A percentile compares a stretch with the other conserved stretches of the same genome.
Evolutionary conservation across 495 filamentous ascomycete species (phyloP).

Genomic region (Aspergillus avenaceus): DNA sequence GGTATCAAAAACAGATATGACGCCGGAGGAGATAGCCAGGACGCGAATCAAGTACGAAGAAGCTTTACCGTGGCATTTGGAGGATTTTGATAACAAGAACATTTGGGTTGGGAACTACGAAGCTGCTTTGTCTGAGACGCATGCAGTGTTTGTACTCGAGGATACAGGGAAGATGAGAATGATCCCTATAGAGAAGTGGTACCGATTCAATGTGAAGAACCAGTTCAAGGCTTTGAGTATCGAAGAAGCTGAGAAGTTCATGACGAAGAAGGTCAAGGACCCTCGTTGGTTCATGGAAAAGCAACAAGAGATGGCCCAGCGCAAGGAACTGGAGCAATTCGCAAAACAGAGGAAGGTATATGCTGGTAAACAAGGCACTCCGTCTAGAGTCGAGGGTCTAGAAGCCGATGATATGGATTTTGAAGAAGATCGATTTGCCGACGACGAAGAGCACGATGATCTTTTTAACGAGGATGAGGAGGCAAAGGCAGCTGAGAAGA

Average conservation of each 20-base stretch:
- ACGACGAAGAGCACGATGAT: constrained; percentile 83
- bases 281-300: constrained; percentile 77
- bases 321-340: constrained; percentile 48
- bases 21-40: constrained; percentile 73
- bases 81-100: constrained; percentile 92
- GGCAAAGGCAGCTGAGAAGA: constrained; percentile 75
- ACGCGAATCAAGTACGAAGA: constrained; percentile 88
- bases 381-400: constrained; percentile 43
- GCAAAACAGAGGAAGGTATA: constrained; percentile 43
- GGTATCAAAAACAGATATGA: constrained; percentile 74
- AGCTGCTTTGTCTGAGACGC: constrained; percentile 71
- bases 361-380: constrained; percentile 35
- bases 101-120: constrained; percentile 91
- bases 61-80: constrained; percentile 90
- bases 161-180: constrained; percentile 63
- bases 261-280: constrained; percentile 68
- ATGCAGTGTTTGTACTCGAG: constrained; percentile 70
- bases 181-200: constrained; percentile 92
- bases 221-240: constrained; percentile 75
- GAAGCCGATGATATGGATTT: constrained; percentile 58
- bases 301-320: constrained; percentile 43
- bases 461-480: constrained; percentile 86
- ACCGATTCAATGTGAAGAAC: constrained; percentile 80
- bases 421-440: constrained; percentile 66
- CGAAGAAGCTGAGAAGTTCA: constrained; percentile 79